Base-by-base conservation (phyloP, 208 protist species). In the Wallacemonas sp. region DNA sequence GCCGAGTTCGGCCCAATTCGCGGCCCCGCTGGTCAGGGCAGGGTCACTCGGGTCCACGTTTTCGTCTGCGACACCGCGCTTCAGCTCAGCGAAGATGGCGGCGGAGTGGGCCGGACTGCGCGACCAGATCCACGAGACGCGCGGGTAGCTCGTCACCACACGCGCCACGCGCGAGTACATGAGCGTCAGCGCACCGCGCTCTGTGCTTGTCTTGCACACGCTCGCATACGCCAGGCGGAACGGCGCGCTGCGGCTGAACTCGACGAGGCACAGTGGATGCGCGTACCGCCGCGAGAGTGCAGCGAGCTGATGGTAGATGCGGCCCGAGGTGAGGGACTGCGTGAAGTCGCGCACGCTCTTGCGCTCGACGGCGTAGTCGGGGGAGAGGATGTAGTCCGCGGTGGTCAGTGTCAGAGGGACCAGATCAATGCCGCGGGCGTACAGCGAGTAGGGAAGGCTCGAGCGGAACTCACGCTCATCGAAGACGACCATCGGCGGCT, bases 381-480 rank as follows among this genome's bases (percentile, higher is more conserved):
- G 62, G 2, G 87, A 93, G 24, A 96, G 73, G 5, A 96, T 80
- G 68, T 96, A 96, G 66, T 96, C 90, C 21, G 77, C 87, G 8
- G 83, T 91, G n/a, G 70, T 66, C 14, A 96, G 72, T 0, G 87
- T 93, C 32, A 96, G 70, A 24, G 90, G 90, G 8, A 93, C 76
- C n/a, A 96, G 65, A 19, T 89, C 77, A n/a, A 92, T 70, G 30
- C 87, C 87, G 3, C 76, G 75, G 21, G 66, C 56, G 70, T 85
- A 96, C 6, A 96, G 49, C 29, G 73, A 48, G 72, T 93, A 92
- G 26, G 90, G 90, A 30, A 96, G 61, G 41, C 76, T 73, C 4
- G 82, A 92, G 24, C 90, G 84, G 60, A 96, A 91, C 68, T 96
- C 87, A 0, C 90, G 85, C 55, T 96, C 87, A 58, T 96, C 90